A percentile compares a stretch with the other conserved stretches of the same genome.
These are phyloP conservation scores for Capsicum chinense DNA, from an alignment of 257 asterid genomes.

Conservation along the genomic window DNA sequence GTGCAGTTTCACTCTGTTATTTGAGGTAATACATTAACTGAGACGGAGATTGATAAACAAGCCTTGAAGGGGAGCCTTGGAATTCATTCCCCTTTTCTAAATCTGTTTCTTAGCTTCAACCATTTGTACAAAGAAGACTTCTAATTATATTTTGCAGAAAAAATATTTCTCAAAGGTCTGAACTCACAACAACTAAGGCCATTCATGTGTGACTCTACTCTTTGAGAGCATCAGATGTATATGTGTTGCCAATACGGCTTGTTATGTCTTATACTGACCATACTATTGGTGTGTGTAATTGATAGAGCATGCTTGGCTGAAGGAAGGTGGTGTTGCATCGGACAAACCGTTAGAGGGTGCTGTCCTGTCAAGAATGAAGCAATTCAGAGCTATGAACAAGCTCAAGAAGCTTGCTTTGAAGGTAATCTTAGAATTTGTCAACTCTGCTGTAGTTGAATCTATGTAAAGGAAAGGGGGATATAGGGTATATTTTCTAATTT, in stretches of 20 bases:
- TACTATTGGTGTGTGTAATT: slow-evolving; percentile 19
- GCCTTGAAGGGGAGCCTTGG: too few species aligned
- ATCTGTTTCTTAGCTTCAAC: not conserved
- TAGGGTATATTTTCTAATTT: not conserved
- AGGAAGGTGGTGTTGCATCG: slow-evolving; percentile 84
- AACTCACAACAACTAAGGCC: not conserved
- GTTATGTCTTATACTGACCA: slow-evolving; percentile 7
- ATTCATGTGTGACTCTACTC: not conserved
- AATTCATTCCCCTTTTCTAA: too few species aligned
- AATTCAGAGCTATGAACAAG: slow-evolving; percentile 93
- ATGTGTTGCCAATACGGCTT: not conserved
- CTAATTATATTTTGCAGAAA: not conserved
- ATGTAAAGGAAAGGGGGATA: not conserved
- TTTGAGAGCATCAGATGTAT: not conserved
- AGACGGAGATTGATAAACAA: too few species aligned
- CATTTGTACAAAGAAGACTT: not conserved
- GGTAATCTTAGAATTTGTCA: slow-evolving; percentile 46
- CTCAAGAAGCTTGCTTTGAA: slow-evolving; percentile 86
- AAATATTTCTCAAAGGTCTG: not conserved
- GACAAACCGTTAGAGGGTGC: slow-evolving; percentile 87
- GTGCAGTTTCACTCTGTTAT: not conserved
- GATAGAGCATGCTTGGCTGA: slow-evolving; percentile 86
- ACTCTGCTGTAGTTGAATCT: slow-evolving; percentile 16
- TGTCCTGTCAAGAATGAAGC: slow-evolving; percentile 90
- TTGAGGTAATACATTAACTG: too few species aligned